These are phyloP conservation scores for Pholiota microspora DNA, from an alignment of 768 basidiomycete genomes.

Conservation along the genomic window DNA sequence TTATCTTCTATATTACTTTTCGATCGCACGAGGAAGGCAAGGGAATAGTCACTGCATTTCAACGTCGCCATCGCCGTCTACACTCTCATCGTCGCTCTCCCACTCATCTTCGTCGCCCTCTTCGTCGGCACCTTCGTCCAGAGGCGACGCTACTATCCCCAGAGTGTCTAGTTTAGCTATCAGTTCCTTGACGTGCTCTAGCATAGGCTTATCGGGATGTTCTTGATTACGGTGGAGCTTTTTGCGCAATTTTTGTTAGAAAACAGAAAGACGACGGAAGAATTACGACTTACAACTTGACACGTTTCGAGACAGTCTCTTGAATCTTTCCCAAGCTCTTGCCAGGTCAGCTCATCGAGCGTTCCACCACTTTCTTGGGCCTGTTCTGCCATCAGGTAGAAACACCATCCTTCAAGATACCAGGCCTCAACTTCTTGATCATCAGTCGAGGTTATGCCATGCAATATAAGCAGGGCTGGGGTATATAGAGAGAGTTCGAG, in stretches of 20 bases:
- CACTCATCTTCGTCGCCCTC: constrained; percentile 63
- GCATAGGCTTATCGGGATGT: constrained; percentile 72
- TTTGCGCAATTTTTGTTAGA: constrained; percentile 3
- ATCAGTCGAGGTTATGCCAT: constrained; percentile 77
- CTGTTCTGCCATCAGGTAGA: constrained; percentile 79
- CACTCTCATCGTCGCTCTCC: constrained; percentile 62
- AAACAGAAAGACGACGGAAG: not conserved
- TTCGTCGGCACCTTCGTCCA: constrained; percentile 53
- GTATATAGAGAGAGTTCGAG: constrained; percentile 72
- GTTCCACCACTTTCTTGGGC: constrained; percentile 55
- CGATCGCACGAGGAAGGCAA: constrained; percentile 1
- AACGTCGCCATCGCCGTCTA: constrained; percentile 54
- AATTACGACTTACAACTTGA: constrained; percentile 52
- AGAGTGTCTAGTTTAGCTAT: constrained; percentile 61
- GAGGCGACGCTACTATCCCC: constrained; percentile 62
- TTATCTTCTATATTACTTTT: constrained; percentile 32
- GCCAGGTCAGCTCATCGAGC: constrained; percentile 58
- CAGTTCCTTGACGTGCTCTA: constrained; percentile 76
- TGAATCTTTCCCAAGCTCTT: constrained; percentile 77
- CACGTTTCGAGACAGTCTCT: constrained; percentile 84
- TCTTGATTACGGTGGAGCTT: constrained; percentile 72
- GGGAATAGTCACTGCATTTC: constrained; percentile 45
- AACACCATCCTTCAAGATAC: constrained; percentile 95
- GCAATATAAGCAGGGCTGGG: constrained; percentile 72
- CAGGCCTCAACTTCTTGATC: constrained; percentile 89